Evolutionary conservation across 345 rosid species (phyloP).

Genomic region (Brassica juncea): DNA sequence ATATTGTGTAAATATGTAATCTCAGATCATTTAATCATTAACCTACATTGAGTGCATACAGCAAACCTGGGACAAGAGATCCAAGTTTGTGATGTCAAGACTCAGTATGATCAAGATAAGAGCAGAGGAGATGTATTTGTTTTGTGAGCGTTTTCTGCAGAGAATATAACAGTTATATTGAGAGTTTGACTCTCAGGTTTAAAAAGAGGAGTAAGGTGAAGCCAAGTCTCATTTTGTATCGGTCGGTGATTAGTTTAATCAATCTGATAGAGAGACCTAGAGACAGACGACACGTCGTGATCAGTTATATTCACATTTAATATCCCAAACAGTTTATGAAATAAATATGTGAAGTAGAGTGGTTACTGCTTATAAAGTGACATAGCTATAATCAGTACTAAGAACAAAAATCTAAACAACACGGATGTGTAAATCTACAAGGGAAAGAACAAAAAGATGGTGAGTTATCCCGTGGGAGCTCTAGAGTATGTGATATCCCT

Average conservation of each 20-base stretch:
- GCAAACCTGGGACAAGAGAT: constrained; percentile 30
- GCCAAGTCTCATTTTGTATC: not conserved
- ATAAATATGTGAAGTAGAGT: not conserved
- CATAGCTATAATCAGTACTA: not conserved
- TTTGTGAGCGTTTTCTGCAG: not conserved
- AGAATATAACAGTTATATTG: constrained; percentile 4
- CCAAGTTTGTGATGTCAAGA: constrained; percentile 17
- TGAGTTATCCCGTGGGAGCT: constrained; percentile 30
- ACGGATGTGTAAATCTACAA: not conserved
- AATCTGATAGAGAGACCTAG: constrained; percentile 5
- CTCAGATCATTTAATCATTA: not conserved
- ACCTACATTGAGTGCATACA: not conserved
- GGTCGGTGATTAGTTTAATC: constrained; percentile 41
- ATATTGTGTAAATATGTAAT: not conserved
- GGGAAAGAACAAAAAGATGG: not conserved
- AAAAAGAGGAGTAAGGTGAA: constrained; percentile 15
- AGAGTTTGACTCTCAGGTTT: constrained; percentile 30
- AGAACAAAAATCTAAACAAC: not conserved
- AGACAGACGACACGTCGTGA: constrained; percentile 26
- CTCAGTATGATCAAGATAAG: not conserved
- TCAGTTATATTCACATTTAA: not conserved
- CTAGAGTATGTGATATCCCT: constrained; percentile 48
- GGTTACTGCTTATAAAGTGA: not conserved
- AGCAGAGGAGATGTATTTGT: not conserved
- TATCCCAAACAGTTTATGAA: not conserved